Evolutionary conservation across 345 rosid genomes (phyloP), one percentile per base, ranked within the genome.

Genomic region (Murraya paniculata): DNA sequence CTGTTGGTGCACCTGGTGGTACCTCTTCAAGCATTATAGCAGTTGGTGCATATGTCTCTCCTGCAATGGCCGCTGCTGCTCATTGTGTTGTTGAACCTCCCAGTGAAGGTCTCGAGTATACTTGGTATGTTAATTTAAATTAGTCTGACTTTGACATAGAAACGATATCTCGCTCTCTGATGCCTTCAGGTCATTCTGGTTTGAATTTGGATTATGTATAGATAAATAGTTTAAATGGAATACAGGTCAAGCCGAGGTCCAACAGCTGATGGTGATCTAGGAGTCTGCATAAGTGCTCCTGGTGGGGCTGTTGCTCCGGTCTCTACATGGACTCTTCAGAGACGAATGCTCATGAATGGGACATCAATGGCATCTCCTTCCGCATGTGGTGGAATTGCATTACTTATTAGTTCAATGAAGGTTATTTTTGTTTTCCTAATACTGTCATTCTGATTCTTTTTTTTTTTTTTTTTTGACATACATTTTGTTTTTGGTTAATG

Each of bases 281-380:
- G 99, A 78, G 97, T 97, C 78, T 85, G 86, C 88, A 84, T 94
- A 72, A 91, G 98, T 90, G 99, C 99, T 79, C 98, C 99, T 85
- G 98, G 99, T 81, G 99, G 94, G 75, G 99, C 98, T 78, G 93
- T 97, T 82, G 98, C 98, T 82, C 99, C 99, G 68, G 99, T 97
- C 41, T 97, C 99, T 81, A 92, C 93, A 79, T 94, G 99, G 99
- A 94, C 98, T 68, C 98, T 94, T 82, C 99, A 97, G 84, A 87
- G 90, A 68, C 97, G 98, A 72, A 94, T 92, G 98, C 95, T 97
- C 74, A 94, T 93, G 99, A 97, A 94, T 87, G 99, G 99, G 78
- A 97, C 99, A 73, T 97, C 99, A 77, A 97, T 97, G 99, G 87
- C 98, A 78, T 97, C 98, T 89, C 99, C 98, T 72, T 97, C 98